Evolutionary conservation across 73 alveolate species (phyloP).

Genomic region (Stentor coeruleus): DNA sequence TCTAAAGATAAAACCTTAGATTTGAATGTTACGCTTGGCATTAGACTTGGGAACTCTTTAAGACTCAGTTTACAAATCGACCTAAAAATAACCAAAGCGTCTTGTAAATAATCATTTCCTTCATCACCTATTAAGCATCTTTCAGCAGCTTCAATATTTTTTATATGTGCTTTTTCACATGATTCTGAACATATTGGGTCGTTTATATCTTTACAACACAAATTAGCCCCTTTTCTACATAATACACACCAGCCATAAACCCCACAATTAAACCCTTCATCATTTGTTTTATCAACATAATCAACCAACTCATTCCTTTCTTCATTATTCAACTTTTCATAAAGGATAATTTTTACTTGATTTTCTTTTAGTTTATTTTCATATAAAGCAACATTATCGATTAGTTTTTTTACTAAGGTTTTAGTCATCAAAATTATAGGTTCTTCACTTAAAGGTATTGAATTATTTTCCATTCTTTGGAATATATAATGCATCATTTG

Average conservation of each 20-base stretch:
- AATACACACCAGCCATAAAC: slow-evolving; percentile 96
- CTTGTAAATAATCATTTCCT: slow-evolving; percentile 47
- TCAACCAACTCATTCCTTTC: slow-evolving; percentile 44
- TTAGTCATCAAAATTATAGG: not conserved
- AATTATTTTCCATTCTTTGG: slow-evolving; percentile 65
- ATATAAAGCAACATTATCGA: slow-evolving; percentile 35
- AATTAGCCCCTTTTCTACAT: slow-evolving; percentile 85
- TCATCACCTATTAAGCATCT: slow-evolving; percentile 42
- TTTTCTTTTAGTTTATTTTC: slow-evolving; percentile 18
- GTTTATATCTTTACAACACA: slow-evolving; percentile 79
- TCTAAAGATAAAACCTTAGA: slow-evolving; percentile 78
- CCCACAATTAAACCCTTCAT: slow-evolving; percentile 74
- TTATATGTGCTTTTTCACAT: slow-evolving; percentile 76
- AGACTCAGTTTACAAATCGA: slow-evolving; percentile 57
- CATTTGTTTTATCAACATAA: slow-evolving; percentile 74
- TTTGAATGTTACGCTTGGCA: slow-evolving; percentile 51
- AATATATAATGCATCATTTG: slow-evolving; percentile 61
- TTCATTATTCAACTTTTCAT: slow-evolving; percentile 46
- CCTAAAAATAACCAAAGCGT: slow-evolving; percentile 57
- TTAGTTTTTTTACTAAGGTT: slow-evolving; percentile 29
- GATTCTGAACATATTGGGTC: slow-evolving; percentile 89
- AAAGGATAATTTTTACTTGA: slow-evolving; percentile 26
- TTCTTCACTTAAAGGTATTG: slow-evolving; percentile 26
- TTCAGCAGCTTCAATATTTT: slow-evolving; percentile 44
- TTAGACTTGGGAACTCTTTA: slow-evolving; percentile 49